Evolutionary conservation across 192 early-diverging fungal genomes (phyloP).

Genomic region (Mortierella hygrophila): DNA sequence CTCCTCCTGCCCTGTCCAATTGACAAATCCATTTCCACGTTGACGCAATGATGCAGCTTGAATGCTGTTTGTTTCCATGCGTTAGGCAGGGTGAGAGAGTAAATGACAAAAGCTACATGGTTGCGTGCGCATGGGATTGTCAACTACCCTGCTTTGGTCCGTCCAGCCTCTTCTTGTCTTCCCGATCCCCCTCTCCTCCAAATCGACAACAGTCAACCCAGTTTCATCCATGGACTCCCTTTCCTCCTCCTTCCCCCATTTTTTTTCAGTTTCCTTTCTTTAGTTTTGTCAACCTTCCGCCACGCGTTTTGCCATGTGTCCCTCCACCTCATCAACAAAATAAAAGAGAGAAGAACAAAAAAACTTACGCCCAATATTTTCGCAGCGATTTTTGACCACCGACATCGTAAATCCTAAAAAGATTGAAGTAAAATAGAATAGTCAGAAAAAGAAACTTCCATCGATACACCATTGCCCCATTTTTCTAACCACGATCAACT

Average conservation of each 20-base stretch:
- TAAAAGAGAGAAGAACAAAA: conserved; percentile 15
- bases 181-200: not conserved
- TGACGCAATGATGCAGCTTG: not conserved
- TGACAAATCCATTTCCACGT: not conserved
- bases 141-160: not conserved
- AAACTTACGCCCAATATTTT: conserved; percentile 73
- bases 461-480: not conserved
- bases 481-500: not conserved
- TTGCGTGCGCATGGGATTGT: not conserved
- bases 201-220: not conserved
- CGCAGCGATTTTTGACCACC: conserved; percentile 76
- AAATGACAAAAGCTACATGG: not conserved
- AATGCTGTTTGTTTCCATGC: not conserved
- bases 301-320: conserved; percentile 6
- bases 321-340: not conserved
- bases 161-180: not conserved
- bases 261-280: not conserved
- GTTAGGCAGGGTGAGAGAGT: not conserved
- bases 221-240: not conserved
- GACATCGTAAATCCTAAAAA: conserved; percentile 74
- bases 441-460: not conserved
- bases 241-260: not conserved
- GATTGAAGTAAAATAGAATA: conserved; percentile 27
- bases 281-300: not conserved
- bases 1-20: not conserved